Percentiles rank a stretch among this genome's conserved stretches.
Conservation (phyloP, 2,329 filamentous ascomycete species). For the Colletotrichum filicis region DNA sequence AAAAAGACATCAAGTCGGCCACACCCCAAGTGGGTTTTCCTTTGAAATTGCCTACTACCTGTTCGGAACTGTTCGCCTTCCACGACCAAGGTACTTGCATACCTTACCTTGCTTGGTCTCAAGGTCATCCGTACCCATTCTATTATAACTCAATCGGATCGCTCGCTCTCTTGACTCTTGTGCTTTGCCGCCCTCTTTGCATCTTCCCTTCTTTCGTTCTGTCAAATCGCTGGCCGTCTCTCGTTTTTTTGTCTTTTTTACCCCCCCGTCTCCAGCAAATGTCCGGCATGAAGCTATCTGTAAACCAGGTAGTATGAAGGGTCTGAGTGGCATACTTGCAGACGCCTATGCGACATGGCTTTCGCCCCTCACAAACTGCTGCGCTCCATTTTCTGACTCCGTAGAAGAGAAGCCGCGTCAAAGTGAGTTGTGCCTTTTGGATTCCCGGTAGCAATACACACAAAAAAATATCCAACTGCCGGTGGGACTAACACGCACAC, state of each 20-base stretch:
- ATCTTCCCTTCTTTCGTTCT: constrained; percentile 13
- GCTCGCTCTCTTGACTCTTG: constrained; percentile 19
- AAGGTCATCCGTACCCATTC: neutral
- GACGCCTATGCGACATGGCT: constrained; percentile 59
- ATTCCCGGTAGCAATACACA: neutral
- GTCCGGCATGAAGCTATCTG: constrained; percentile 32
- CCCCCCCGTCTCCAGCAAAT: constrained; percentile 20
- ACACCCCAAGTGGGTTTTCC: constrained; percentile 16
- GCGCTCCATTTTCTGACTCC: constrained; percentile 51
- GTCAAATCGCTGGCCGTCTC: constrained; percentile 12
- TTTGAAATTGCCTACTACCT: neutral
- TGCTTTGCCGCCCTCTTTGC: constrained; percentile 16
- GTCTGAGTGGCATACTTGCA: constrained; percentile 53
- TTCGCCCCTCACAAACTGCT: constrained; percentile 57
- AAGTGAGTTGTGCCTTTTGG: constrained; percentile 46
- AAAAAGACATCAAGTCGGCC: constrained; percentile 13
- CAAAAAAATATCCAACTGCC: neutral
- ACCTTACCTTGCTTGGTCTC: too few relatives aligned
- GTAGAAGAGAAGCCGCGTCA: constrained; percentile 51
- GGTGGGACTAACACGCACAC: constrained; percentile 21
- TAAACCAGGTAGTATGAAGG: constrained; percentile 52
- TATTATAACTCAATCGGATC: constrained; percentile 34
- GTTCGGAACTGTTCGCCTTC: constrained; percentile 11
- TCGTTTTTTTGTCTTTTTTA: neutral
- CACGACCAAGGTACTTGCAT: neutral